Evolutionary conservation across 345 rosid genomes (phyloP).

Genomic region (Sisymbrium altissimum): DNA sequence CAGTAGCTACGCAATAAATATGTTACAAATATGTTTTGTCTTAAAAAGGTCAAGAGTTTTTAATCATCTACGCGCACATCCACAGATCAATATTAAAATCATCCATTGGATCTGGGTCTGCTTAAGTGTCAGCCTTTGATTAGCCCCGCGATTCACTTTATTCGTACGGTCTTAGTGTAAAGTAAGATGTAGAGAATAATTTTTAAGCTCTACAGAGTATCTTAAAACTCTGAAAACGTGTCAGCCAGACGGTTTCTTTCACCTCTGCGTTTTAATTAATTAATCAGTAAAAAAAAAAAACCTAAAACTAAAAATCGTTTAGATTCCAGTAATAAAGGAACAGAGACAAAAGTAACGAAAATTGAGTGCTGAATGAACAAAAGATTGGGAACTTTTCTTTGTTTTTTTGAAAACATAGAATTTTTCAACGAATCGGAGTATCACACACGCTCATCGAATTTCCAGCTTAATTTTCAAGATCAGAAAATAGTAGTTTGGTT

Average conservation of each 20-base stretch:
- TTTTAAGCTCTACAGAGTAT: not conserved
- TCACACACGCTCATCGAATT: conserved; percentile 15
- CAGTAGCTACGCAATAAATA: conserved; percentile 19
- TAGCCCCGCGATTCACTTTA: not conserved
- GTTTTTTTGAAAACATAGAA: not conserved
- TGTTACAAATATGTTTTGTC: not conserved
- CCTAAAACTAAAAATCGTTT: not conserved
- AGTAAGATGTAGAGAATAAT: not conserved
- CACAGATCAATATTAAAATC: not conserved
- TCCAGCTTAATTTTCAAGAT: not conserved
- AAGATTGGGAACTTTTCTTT: not conserved
- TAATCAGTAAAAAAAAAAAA: too few relatives aligned
- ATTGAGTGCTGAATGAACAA: not conserved
- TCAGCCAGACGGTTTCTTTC: conserved; percentile 28
- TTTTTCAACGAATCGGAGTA: conserved; percentile 13
- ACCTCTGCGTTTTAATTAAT: not conserved
- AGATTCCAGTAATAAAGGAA: conserved; percentile 33
- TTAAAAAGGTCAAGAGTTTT: not conserved
- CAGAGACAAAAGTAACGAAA: conserved; percentile 21
- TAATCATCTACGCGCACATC: not conserved
- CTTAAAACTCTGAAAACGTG: conserved; percentile 25
- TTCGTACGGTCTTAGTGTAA: not conserved
- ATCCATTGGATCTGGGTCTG: not conserved
- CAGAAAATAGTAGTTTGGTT: not conserved
- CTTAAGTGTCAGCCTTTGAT: not conserved